Evolutionary conservation across 805 yeast genomes (phyloP).

Genomic region (Monosporozyma aerobia): DNA sequence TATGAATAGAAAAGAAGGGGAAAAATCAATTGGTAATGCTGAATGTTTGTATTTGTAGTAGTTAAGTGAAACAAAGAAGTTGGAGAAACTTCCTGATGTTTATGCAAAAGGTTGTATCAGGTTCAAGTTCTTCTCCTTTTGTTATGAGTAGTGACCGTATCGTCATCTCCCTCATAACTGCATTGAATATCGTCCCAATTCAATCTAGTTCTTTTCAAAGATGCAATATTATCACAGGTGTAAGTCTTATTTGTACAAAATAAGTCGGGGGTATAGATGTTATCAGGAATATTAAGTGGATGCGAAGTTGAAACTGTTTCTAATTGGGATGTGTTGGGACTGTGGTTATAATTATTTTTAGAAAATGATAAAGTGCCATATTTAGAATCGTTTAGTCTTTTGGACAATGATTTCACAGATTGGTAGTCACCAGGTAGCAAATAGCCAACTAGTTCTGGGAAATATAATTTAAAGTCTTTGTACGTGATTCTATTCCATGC

Average conservation of each 20-base stretch:
- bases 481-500: slow-evolving; percentile 28
- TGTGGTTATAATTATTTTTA: background rate
- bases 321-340: background rate
- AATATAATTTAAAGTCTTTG: slow-evolving; percentile 19
- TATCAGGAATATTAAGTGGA: background rate
- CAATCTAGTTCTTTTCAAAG: background rate
- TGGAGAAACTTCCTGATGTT: no score
- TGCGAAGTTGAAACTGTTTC: background rate
- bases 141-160: background rate
- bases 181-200: background rate
- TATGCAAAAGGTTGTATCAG: background rate
- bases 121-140: background rate
- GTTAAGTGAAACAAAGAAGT: background rate
- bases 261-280: background rate
- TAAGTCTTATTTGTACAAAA: background rate
- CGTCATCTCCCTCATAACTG: background rate
- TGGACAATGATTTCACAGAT: slow-evolving; percentile 11
- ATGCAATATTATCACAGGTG: background rate
- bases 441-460: slow-evolving; percentile 23
- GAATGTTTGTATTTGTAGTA: background rate
- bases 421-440: slow-evolving; percentile 21
- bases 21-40: background rate
- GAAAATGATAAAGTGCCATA: background rate
- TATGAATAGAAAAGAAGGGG: background rate
- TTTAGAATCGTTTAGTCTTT: slow-evolving; percentile 2